Evolutionary conservation across 2,329 filamentous ascomycete genomes (phyloP).

Genomic region (Fusarium tjaetaba): DNA sequence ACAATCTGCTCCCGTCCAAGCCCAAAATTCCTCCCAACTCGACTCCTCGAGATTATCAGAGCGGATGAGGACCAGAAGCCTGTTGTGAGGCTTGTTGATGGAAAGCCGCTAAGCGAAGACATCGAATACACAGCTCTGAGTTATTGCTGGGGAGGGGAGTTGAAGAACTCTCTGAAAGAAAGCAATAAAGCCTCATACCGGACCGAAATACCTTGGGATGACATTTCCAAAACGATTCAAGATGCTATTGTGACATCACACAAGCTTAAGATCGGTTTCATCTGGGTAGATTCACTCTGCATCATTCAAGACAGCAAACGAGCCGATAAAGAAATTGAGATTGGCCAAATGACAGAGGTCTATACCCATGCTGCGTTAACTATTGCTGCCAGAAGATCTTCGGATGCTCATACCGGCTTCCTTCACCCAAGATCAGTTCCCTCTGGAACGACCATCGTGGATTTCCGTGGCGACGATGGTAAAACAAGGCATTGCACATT

Average conservation of each 20-base stretch:
- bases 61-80: not conserved
- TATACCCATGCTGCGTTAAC: not conserved
- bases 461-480: rapidly evolving
- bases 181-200: not conserved
- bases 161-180: rapidly evolving
- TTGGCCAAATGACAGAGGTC: not conserved
- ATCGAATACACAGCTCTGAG: not conserved
- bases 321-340: not conserved
- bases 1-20: not conserved
- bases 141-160: not conserved
- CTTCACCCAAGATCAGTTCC: not conserved
- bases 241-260: not conserved
- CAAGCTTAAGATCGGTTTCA: not conserved
- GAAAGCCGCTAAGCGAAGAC: rapidly evolving
- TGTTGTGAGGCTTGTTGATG: not conserved
- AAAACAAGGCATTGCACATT: not conserved
- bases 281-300: not conserved
- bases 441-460: not conserved
- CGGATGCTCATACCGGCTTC: not conserved
- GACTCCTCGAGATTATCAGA: not conserved
- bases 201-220: not conserved
- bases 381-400: not conserved
- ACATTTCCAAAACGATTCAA: not conserved
- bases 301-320: not conserved
- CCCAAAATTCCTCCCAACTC: not conserved